Percentiles rank a stretch among this genome's conserved stretches.
Evolutionary conservation across 73 alveolate genomes (phyloP).

Genomic region (Paramecium tetraurelia): DNA sequence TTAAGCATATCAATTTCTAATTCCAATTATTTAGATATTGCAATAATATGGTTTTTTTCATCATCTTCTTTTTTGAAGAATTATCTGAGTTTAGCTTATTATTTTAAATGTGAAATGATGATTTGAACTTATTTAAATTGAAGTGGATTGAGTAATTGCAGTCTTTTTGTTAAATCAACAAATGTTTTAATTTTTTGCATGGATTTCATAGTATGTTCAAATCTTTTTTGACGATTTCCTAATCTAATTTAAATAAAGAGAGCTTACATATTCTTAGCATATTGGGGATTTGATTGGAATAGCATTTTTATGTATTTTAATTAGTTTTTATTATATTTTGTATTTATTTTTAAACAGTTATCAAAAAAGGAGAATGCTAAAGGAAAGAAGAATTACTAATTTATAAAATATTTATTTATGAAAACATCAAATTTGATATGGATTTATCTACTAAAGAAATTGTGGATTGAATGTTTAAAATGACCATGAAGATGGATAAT

Average conservation of each 20-base stretch:
- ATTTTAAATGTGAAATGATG: background rate
- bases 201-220: background rate
- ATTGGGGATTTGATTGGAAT: background rate
- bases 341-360: background rate
- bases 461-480: background rate
- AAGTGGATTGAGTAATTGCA: background rate
- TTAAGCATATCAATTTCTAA: conserved; percentile 12
- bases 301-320: background rate
- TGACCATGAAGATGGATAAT: background rate
- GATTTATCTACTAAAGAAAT: background rate
- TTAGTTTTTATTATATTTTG: background rate
- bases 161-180: background rate
- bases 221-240: background rate
- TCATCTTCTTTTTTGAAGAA: background rate
- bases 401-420: background rate
- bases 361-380: background rate
- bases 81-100: background rate
- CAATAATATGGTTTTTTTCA: background rate
- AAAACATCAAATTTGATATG: background rate
- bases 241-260: background rate
- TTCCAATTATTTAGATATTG: background rate
- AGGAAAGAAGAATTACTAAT: background rate
- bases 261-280: background rate
- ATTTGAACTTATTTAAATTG: background rate
- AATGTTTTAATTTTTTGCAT: background rate